Evolutionary conservation across 2,329 filamentous ascomycete species (phyloP), one percentile per base, ranked within the genome.

Genomic region (Trichoderma koningiopsis): DNA sequence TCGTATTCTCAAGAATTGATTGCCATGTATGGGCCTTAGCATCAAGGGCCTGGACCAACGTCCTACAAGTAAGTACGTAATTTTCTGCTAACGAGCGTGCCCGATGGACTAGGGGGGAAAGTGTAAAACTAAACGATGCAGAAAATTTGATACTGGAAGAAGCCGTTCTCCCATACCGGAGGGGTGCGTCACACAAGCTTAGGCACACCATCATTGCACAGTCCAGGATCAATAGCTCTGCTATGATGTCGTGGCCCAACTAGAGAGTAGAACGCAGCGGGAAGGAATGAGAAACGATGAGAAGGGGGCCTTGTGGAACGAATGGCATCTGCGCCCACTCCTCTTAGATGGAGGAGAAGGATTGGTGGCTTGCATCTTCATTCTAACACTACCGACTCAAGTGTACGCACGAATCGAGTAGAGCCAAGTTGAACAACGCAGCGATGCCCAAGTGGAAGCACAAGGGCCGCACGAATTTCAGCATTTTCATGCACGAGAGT

Each of bases 311-410:
- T 57, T 16, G 27, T 29, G 24, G 53, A 61, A 56, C 61, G 68
- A 65, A 65, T 69, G 31, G 56, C 55, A 19, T 55, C 22, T 56
- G 60, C 56, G 68, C 61, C 68, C 68, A 49, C 68, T 37, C 68
- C 55, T 31, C 27, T 52, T 22, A 65, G 59, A 60, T 40, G 61
- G 35, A 58, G 29, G 43, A 69, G 61, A 56, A 65, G 55, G 59
- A 55, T 43, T 57, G 43, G 61, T 35, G 56, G 68, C 55, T 64
- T 67, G 64, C 53, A 66, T 60, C 43, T 61, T 66, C 68, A 66
- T 43, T 68, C 55, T 33, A 61, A 33, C 33, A 61, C 47, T 61
- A 47, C 24, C 35, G 65, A 57, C 24, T 24, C 19, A 43, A 49
- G 35, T 37, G 47, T 33, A 61, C 61, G 56, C 57, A 61, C 27